Conservation (phyloP, 2,329 filamentous ascomycete genomes). For the Apiospora rasikravindrae region DNA sequence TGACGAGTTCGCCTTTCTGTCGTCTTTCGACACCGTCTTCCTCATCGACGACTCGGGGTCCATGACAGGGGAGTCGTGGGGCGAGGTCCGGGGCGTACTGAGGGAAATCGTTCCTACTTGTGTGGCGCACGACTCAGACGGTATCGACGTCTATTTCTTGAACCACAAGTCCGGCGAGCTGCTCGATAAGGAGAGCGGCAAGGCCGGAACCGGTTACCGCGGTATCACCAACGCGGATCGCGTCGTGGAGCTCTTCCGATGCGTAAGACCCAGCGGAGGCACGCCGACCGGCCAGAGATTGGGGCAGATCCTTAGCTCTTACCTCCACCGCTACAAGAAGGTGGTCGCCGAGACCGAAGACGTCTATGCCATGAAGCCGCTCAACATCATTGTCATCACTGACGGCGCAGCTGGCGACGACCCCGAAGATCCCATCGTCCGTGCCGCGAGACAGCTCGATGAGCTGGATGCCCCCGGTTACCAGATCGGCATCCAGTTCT, state of each 20-base stretch:
- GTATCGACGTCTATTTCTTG: slow-evolving; percentile 90
- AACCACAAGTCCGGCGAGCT: slow-evolving; percentile 62
- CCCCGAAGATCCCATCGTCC: slow-evolving; percentile 71
- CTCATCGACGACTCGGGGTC: slow-evolving; percentile 91
- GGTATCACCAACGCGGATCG: slow-evolving; percentile 63
- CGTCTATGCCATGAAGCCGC: slow-evolving; percentile 65
- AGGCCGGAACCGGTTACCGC: slow-evolving; percentile 61
- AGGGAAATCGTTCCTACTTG: slow-evolving; percentile 76
- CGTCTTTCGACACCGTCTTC: slow-evolving; percentile 84
- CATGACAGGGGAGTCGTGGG: slow-evolving; percentile 81
- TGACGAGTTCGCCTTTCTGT: slow-evolving; percentile 65
- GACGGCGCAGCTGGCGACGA: slow-evolving; percentile 84
- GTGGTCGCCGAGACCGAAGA: slow-evolving; percentile 39
- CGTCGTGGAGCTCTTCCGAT: slow-evolving; percentile 72
- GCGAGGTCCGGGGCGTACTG: slow-evolving; percentile 73
- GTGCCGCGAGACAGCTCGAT: slow-evolving; percentile 73
- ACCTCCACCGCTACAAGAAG: slow-evolving; percentile 62
- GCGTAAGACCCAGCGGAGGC: slow-evolving; percentile 64
- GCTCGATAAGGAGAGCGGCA: slow-evolving; percentile 40
- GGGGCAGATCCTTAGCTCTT: slow-evolving; percentile 73
- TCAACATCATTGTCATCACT: slow-evolving; percentile 93
- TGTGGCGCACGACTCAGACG: slow-evolving; percentile 78
- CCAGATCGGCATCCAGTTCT: slow-evolving; percentile 94
- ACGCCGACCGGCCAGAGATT: slow-evolving; percentile 80
- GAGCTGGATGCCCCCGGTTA: slow-evolving; percentile 71